These are phyloP conservation scores for Suillus hirtellus DNA, from an alignment of 768 basidiomycete genomes.

Conservation along the genomic window DNA sequence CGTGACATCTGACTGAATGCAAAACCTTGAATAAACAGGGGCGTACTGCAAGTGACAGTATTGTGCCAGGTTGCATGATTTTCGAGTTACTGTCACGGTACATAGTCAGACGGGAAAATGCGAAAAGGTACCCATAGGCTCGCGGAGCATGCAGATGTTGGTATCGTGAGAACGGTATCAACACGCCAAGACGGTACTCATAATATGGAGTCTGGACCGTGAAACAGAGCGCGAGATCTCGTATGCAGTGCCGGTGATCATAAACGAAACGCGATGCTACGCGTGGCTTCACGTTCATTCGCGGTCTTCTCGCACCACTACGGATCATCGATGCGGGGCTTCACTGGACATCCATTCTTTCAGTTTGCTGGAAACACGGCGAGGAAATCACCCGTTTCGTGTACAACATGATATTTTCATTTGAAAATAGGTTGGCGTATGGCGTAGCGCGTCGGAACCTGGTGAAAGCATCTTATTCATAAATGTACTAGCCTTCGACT, in stretches of 20 bases:
- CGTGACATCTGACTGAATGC: no score
- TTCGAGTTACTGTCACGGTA: neutral
- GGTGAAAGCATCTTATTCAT: neutral
- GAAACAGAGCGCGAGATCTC: neutral
- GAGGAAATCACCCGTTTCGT: conserved; percentile 12
- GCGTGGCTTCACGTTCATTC: neutral
- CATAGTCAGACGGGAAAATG: neutral
- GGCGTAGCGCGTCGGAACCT: neutral
- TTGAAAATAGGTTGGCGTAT: neutral
- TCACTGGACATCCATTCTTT: neutral
- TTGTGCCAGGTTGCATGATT: neutral
- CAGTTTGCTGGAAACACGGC: neutral
- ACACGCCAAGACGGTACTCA: conserved; percentile 8
- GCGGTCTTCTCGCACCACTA: neutral
- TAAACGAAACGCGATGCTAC: neutral
- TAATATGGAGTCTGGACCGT: neutral
- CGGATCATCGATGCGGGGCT: neutral
- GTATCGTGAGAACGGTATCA: neutral
- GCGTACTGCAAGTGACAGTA: neutral
- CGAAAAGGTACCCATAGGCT: neutral
- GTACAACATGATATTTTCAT: neutral
- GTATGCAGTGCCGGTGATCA: conserved; percentile 1
- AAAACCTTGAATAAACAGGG: neutral
- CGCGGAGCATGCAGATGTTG: neutral
- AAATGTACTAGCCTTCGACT: neutral